Conservation (phyloP, 257 asterid genomes). For the Mentha longifolia region DNA sequence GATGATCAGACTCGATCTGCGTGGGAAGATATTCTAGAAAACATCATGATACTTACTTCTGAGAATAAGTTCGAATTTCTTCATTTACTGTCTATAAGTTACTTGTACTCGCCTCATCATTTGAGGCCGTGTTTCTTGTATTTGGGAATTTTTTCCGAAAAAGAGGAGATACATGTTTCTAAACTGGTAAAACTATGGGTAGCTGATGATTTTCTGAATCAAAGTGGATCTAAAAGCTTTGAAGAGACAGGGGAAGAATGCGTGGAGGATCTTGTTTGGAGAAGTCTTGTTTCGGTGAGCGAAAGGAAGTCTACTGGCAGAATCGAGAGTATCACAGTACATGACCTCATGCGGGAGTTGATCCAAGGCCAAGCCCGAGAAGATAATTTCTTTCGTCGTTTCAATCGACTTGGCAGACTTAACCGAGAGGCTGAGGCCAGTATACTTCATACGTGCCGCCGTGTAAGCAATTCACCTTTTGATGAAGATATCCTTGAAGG, state of each 20-base stretch:
- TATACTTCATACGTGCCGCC: background rate
- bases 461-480: background rate
- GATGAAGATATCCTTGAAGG: too few species aligned
- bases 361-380: background rate
- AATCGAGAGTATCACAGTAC: background rate
- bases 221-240: background rate
- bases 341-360: background rate
- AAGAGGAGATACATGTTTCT: background rate
- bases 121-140: too few species aligned
- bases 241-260: background rate
- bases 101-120: conserved; percentile 7
- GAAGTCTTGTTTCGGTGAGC: background rate
- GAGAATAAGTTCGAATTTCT: too few species aligned
- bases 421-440: too few species aligned
- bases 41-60: background rate
- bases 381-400: background rate
- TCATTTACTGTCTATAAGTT: background rate
- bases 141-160: background rate
- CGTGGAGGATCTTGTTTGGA: background rate
- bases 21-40: background rate
- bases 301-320: background rate
- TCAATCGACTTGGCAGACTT: too few species aligned
- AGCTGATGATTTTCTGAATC: background rate
- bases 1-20: background rate
- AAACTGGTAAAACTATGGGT: background rate